phyloP scores from a whole-genome alignment of 2,329 filamentous ascomycete species.

The Fusarium redolens region DNA sequence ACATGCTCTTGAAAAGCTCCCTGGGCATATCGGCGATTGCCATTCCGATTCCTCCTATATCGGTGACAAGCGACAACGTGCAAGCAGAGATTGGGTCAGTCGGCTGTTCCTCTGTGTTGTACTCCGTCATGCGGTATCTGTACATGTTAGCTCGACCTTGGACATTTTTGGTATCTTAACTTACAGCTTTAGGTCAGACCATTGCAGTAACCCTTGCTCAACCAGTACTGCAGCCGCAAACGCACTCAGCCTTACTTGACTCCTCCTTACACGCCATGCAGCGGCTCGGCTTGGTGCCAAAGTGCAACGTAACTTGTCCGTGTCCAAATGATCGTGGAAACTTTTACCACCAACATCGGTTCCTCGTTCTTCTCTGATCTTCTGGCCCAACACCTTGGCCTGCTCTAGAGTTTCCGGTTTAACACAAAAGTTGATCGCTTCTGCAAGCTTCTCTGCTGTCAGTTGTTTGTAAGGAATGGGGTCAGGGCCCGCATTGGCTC shows the following conservation, averaged over 20 bases:
- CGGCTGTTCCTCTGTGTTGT: conserved; percentile 82
- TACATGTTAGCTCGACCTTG: conserved; percentile 11
- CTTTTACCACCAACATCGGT: conserved; percentile 71
- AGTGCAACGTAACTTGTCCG: conserved; percentile 75
- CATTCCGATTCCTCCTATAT: conserved; percentile 83
- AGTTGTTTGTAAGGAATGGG: conserved; percentile 77
- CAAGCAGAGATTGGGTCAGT: conserved; percentile 83
- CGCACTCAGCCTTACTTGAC: conserved; percentile 74
- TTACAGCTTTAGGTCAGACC: conserved; percentile 79
- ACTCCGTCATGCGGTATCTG: conserved; percentile 69
- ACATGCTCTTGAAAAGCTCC: conserved; percentile 62
- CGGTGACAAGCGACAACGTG: conserved; percentile 81
- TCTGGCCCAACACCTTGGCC: conserved; percentile 68
- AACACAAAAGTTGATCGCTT: conserved; percentile 71
- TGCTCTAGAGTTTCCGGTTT: conserved; percentile 68
- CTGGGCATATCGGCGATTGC: conserved; percentile 80
- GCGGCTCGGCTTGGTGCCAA: conserved; percentile 76
- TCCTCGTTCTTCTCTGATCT: conserved; percentile 75
- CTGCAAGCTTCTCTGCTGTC: conserved; percentile 73
- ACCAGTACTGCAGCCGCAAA: conserved; percentile 78
- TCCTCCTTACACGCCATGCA: conserved; percentile 79
- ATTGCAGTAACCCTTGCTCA: conserved; percentile 71
- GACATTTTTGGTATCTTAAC: conserved; percentile 38
- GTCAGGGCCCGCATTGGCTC: conserved; percentile 76
- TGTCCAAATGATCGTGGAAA: conserved; percentile 77